phyloP scores from a whole-genome alignment of 768 basidiomycete species.

The Gymnopilus junonius region DNA sequence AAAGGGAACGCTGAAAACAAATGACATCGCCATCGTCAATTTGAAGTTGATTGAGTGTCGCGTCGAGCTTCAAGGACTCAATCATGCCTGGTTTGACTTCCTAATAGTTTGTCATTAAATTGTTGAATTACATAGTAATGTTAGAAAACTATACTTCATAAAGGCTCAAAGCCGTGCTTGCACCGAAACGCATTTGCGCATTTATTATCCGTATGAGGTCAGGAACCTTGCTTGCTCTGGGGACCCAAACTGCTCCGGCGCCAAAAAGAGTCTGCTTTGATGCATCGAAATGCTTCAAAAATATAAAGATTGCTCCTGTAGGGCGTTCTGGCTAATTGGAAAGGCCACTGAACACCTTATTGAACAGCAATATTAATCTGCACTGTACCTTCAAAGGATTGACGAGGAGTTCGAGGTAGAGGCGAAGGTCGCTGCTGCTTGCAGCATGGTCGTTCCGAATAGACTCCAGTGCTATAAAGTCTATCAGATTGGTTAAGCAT shows the following conservation, averaged over 20 bases:
- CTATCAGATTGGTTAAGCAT: background rate
- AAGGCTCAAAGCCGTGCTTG: background rate
- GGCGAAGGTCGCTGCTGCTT: constrained; percentile 88
- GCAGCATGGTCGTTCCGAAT: constrained; percentile 99
- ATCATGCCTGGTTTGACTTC: background rate
- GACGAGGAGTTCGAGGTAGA: constrained; percentile 90
- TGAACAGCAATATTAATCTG: background rate
- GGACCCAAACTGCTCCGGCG: background rate
- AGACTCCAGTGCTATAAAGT: constrained; percentile 79
- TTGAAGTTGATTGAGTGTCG: background rate
- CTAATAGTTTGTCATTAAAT: too few relatives aligned
- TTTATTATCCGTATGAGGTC: background rate
- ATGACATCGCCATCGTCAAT: background rate
- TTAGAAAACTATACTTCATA: background rate
- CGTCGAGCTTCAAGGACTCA: background rate
- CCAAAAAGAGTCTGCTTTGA: background rate
- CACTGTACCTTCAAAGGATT: constrained; percentile 71
- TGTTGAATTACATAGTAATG: too few relatives aligned
- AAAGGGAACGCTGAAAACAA: background rate
- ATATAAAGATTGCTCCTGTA: background rate
- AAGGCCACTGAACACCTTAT: background rate
- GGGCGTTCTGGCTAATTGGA: background rate
- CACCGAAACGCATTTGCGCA: background rate
- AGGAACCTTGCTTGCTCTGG: background rate
- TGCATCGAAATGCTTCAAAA: background rate